Base-by-base conservation (phyloP, 768 basidiomycete genomes). In the Tremella mesenterica region DNA sequence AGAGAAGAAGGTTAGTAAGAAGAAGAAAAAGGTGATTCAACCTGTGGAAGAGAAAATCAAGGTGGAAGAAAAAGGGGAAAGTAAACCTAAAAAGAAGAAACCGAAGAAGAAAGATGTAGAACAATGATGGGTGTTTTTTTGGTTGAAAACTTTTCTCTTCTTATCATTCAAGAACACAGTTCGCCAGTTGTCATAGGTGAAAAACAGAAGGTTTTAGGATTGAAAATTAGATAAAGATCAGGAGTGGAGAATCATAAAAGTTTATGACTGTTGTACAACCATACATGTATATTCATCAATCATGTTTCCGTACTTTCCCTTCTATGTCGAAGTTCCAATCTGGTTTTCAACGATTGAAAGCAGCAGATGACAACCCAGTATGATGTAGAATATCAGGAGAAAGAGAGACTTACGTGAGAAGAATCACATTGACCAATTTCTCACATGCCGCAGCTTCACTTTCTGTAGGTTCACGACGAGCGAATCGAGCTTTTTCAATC, bases 371-470 rank as follows among this genome's bases (percentile, higher is more conserved):
- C n/a, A n/a, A n/a, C n/a, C n/a, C n/a, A n/a, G n/a, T n/a, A n/a
- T n/a, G n/a, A n/a, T n/a, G n/a, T n/a, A n/a, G n/a, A n/a, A n/a
- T n/a, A n/a, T n/a, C n/a, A n/a, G 38, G 38, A 5, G 4, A 14
- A 18, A 4, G 4, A 23, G 4, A 16, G 23, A 41, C 38, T 16
- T 23, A 68, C 63, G 67, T 60, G 20, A 65, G 50, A 33, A 67
- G 45, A 4, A 71, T 54, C 23, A 70, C 55, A 41, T 66, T 61
- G 4, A 71, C 63, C 12, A 73, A 53, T 54, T 67, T 70, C 44
- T 68, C 59, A 28, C 55, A 59, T 14, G 66, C 63, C 44, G 60
- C 66, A 13, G 66, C 70, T 39, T 71, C 65, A 23, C 48, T 54
- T 48, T 69, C 69, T 23, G 23, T 56, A 25, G 71, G 71, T 47